phyloP scores from a whole-genome alignment of 148 eudicot species.

The Chenopodium album region DNA sequence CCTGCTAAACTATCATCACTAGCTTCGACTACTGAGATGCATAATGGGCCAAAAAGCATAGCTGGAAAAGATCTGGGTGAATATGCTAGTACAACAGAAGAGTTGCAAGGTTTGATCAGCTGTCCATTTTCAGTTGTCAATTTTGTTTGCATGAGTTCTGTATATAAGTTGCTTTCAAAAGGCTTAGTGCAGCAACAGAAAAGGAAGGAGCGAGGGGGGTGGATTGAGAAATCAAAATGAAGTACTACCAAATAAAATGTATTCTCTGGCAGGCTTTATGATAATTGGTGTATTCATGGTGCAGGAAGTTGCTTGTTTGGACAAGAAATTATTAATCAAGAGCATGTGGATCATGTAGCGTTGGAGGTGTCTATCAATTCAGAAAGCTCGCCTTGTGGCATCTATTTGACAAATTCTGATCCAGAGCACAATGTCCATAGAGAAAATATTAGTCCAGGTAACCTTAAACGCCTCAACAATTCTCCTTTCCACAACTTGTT shows the following conservation, averaged over 20 bases:
- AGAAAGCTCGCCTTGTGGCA: neutral
- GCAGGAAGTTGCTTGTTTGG: conserved; percentile 6
- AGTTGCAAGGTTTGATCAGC: neutral
- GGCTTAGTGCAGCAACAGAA: neutral
- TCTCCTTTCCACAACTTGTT: neutral
- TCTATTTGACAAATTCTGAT: neutral
- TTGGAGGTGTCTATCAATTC: neutral
- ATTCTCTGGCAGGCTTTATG: no score
- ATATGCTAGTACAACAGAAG: neutral
- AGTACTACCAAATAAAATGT: neutral
- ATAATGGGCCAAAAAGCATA: neutral
- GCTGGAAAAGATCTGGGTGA: neutral
- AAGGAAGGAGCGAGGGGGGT: neutral
- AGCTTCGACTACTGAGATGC: neutral
- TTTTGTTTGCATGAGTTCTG: no score
- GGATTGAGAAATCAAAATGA: neutral
- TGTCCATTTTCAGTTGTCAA: neutral
- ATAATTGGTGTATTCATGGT: neutral
- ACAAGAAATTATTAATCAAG: neutral
- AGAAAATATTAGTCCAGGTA: conserved; percentile 14
- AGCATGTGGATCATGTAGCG: conserved; percentile 4
- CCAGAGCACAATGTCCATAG: neutral
- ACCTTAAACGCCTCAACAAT: neutral
- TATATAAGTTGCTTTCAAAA: neutral
- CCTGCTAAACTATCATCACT: neutral